Percentiles rank a stretch among this genome's conserved stretches.
Conservation (phyloP, 2,329 filamentous ascomycete species). For the Arthrobotrys pseudoclavata region DNA sequence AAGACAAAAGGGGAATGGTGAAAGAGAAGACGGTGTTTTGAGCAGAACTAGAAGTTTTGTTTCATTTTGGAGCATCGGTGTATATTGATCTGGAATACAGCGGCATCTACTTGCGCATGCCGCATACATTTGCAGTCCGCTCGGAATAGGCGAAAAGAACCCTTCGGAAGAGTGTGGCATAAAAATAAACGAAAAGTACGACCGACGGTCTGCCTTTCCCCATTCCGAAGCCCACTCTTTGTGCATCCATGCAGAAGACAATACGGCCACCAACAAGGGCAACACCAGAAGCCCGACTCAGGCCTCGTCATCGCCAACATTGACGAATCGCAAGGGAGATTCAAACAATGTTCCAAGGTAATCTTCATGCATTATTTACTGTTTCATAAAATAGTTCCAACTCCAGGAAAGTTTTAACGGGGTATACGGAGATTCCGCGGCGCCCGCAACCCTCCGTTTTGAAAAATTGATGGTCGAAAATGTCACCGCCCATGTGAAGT, state of each 20-base stretch:
- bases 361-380: background rate
- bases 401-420: background rate
- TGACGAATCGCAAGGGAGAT: slow-evolving; percentile 25
- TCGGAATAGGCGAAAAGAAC: slow-evolving; percentile 34
- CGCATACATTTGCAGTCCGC: slow-evolving; percentile 10
- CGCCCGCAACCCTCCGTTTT: slow-evolving; percentile 4
- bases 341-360: background rate
- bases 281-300: slow-evolving; percentile 17
- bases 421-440: slow-evolving; percentile 2
- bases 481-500: slow-evolving; percentile 19
- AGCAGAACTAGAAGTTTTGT: background rate
- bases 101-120: slow-evolving; percentile 13
- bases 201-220: slow-evolving; percentile 52
- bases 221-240: slow-evolving; percentile 2
- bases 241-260: background rate
- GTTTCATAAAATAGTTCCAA: slow-evolving; percentile 9
- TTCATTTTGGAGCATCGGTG: background rate
- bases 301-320: slow-evolving; percentile 37
- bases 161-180: slow-evolving; percentile 7
- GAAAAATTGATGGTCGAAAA: slow-evolving; percentile 4
- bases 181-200: slow-evolving; percentile 21
- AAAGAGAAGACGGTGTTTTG: background rate
- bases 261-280: slow-evolving; percentile 4
- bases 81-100: slow-evolving; percentile 16
- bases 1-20: background rate